Conservation (phyloP, 1,284 basidiomycete genomes). For the Moesziomyces globuligerus region DNA sequence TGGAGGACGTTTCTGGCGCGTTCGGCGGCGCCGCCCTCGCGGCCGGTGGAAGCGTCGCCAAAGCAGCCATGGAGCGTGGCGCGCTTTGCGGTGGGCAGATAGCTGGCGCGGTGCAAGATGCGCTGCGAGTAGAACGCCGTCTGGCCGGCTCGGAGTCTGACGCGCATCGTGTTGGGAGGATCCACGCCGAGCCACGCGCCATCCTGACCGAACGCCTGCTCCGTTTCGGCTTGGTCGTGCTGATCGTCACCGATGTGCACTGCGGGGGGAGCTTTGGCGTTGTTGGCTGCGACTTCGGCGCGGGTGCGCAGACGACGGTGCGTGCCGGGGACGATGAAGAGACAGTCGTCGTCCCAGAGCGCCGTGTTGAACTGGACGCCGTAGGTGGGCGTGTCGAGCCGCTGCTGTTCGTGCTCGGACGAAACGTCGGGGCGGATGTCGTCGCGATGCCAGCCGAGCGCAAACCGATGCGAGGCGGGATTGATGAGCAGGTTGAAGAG, state of each 20-base stretch:
- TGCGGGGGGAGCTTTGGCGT: slow-evolving; percentile 36
- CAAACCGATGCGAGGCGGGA: slow-evolving; percentile 76
- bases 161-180: slow-evolving; percentile 73
- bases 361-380: slow-evolving; percentile 88
- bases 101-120: slow-evolving; percentile 79
- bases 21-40: slow-evolving; percentile 48
- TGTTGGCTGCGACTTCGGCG: slow-evolving; percentile 70
- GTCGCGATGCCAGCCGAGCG: slow-evolving; percentile 83
- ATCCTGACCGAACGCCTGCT: slow-evolving; percentile 64
- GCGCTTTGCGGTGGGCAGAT: slow-evolving; percentile 72
- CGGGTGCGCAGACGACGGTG: slow-evolving; percentile 75
- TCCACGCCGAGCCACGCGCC: slow-evolving; percentile 74
- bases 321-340: slow-evolving; percentile 79
- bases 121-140: slow-evolving; percentile 85
- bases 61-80: slow-evolving; percentile 80
- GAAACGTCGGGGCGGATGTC: slow-evolving; percentile 76
- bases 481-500: slow-evolving; percentile 83
- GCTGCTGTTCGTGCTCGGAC: slow-evolving; percentile 74
- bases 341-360: slow-evolving; percentile 78
- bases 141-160: slow-evolving; percentile 76
- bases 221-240: neutral
- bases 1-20: slow-evolving; percentile 80
- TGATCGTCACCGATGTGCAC: slow-evolving; percentile 12
- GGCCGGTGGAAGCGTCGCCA: slow-evolving; percentile 68
- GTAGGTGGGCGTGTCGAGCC: slow-evolving; percentile 75